Evolutionary conservation across 2,329 filamentous ascomycete species (phyloP).

Genomic region (Ascochyta viciae-villosae): DNA sequence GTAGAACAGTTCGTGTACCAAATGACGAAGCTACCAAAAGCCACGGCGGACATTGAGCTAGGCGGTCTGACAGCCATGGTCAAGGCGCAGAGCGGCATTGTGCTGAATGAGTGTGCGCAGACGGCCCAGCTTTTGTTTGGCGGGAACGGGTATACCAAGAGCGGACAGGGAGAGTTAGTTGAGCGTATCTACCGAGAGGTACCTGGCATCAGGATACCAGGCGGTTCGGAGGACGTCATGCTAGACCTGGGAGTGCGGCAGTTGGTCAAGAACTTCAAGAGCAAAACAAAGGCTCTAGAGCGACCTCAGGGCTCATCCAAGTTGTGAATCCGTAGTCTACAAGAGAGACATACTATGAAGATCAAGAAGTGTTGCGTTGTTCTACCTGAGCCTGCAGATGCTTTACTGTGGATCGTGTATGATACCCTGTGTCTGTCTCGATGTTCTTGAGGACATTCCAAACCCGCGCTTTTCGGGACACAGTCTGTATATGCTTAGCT

Average conservation of each 20-base stretch:
- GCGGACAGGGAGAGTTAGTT: slow-evolving; percentile 73
- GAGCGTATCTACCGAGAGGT: slow-evolving; percentile 74
- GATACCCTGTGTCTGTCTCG: slow-evolving; percentile 42
- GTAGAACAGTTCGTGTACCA: slow-evolving; percentile 74
- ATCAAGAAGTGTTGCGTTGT: slow-evolving; percentile 7
- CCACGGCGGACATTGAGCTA: slow-evolving; percentile 67
- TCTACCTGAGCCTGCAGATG: slow-evolving; percentile 38
- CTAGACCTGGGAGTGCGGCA: slow-evolving; percentile 73
- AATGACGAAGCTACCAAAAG: slow-evolving; percentile 67
- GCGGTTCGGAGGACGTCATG: slow-evolving; percentile 76
- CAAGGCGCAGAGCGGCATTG: slow-evolving; percentile 76
- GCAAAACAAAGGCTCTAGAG: slow-evolving; percentile 62
- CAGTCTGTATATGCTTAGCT: slow-evolving; percentile 45
- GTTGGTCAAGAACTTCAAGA: slow-evolving; percentile 72
- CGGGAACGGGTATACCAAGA: slow-evolving; percentile 74
- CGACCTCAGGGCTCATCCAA: slow-evolving; percentile 53
- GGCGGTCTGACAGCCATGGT: slow-evolving; percentile 75
- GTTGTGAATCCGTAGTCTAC: slow-evolving; percentile 25
- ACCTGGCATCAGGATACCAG: slow-evolving; percentile 66
- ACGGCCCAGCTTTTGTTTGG: slow-evolving; percentile 75
- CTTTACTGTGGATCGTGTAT: slow-evolving; percentile 36
- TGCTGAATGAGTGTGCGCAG: slow-evolving; percentile 74
- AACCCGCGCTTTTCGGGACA: slow-evolving; percentile 42
- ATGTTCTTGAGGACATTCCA: slow-evolving; percentile 44
- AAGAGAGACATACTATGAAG: no score